Base-by-base conservation (phyloP, 2,329 filamentous ascomycete genomes). In the Neocucurbitaria cava region DNA sequence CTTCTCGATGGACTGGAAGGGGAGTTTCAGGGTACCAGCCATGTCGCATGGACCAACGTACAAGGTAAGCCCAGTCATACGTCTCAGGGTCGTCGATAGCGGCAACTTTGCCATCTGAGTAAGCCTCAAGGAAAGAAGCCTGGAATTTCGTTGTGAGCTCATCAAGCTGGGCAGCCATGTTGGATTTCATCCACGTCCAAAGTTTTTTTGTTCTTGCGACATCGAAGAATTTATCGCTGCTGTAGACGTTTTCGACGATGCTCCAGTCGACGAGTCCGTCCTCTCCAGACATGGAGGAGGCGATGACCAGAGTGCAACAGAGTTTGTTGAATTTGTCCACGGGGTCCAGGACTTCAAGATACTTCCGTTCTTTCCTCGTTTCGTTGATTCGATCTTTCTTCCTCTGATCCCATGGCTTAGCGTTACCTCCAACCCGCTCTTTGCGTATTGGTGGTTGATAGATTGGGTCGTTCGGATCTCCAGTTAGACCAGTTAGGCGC, bases 61-160 rank as follows among this genome's bases (percentile, higher is more conserved):
- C 82, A 5, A 93, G 73, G 4, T 71, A 74, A 9, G 79, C 75
- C 89, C 90, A 92, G 66, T 93, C 87, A 54, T 91, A 91, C 1
- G 82, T 81, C 35, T 83, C 72, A 0, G 87, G 80, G 41, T 89
- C 76, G 46, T 89, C 81, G 59, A 93, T 79, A 1, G 79, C 72
- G 1, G 86, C 82, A 1, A 93, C 61, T 56, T 88, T 81, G 8
- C 83, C 82, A 1, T 79, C 80, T 59, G 87, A 83, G 61, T 92
- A 91, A 0, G 89, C 89, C 42, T 80, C 74, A 5, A 91, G 76
- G 62, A 90, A 91, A 7, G 79, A 81, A 15, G 84, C 78, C 63
- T 89, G 87, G 59, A 94, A 91, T 43, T 85, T 83, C 5, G 81
- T 77, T 5, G 85, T 86, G 40, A 89, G 68, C 36, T 82, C 82